These are phyloP conservation scores for Pleurotus tuber-regium DNA, from an alignment of 768 basidiomycete genomes.

Conservation along the genomic window DNA sequence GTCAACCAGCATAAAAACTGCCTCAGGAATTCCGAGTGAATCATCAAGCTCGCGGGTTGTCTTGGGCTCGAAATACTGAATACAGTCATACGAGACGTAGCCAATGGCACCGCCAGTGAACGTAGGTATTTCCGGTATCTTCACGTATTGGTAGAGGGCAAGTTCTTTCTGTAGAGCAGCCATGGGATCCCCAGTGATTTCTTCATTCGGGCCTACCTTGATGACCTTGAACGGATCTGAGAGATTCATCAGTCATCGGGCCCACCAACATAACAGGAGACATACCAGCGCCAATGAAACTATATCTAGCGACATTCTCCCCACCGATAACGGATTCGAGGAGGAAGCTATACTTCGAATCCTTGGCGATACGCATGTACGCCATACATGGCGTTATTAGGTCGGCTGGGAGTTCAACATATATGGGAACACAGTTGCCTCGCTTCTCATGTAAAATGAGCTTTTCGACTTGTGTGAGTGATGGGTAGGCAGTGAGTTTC, in stretches of 20 bases:
- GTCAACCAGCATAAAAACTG: slow-evolving; percentile 95
- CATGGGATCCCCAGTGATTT: slow-evolving; percentile 86
- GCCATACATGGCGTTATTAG: slow-evolving; percentile 96
- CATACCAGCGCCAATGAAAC: slow-evolving; percentile 93
- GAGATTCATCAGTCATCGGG: neutral
- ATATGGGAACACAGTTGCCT: slow-evolving; percentile 94
- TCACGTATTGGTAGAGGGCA: slow-evolving; percentile 82
- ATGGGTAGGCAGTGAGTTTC: slow-evolving; percentile 69
- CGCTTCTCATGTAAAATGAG: slow-evolving; percentile 77
- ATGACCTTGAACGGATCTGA: slow-evolving; percentile 92
- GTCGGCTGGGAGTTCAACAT: slow-evolving; percentile 90
- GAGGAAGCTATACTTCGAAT: slow-evolving; percentile 92
- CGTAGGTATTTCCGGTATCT: slow-evolving; percentile 87
- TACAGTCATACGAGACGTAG: slow-evolving; percentile 95
- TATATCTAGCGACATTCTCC: slow-evolving; percentile 90
- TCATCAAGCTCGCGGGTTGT: slow-evolving; percentile 76
- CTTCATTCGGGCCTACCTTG: slow-evolving; percentile 83
- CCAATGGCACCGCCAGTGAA: slow-evolving; percentile 98
- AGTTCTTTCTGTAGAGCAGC: slow-evolving; percentile 81
- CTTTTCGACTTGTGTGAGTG: slow-evolving; percentile 71
- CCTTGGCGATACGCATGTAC: slow-evolving; percentile 89
- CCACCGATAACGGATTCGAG: slow-evolving; percentile 91
- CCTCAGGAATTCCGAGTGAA: slow-evolving; percentile 85
- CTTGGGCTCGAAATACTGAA: slow-evolving; percentile 96
- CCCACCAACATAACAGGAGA: slow-evolving; percentile 9